Percentiles rank a stretch among this genome's conserved stretches.
These are phyloP conservation scores for Delitschia confertaspora DNA, from an alignment of 495 filamentous ascomycete species.

Conservation along the genomic window DNA sequence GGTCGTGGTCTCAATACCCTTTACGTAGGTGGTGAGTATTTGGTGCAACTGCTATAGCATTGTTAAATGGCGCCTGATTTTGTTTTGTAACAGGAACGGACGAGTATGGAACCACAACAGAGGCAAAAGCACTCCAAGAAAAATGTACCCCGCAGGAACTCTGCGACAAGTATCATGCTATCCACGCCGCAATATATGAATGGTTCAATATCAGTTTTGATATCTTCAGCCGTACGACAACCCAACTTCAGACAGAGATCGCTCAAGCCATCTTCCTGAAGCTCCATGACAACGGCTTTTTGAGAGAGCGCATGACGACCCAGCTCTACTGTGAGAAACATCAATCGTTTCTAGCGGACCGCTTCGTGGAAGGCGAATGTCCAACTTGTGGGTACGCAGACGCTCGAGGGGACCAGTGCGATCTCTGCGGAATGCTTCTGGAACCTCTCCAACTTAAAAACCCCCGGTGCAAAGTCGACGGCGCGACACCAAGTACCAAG, in stretches of 20 bases:
- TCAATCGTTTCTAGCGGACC: constrained; percentile 75
- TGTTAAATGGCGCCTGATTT: too few relatives aligned
- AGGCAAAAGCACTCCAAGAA: constrained; percentile 62
- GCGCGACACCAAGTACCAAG: constrained; percentile 61
- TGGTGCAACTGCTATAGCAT: constrained; percentile 61
- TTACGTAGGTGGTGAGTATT: constrained; percentile 57
- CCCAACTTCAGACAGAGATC: constrained; percentile 69
- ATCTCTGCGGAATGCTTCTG: constrained; percentile 66
- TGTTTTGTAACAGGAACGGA: not conserved
- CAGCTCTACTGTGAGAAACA: constrained; percentile 79
- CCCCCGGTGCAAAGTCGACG: constrained; percentile 72
- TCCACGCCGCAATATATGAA: constrained; percentile 74
- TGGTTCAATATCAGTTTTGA: constrained; percentile 82
- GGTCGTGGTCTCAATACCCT: constrained; percentile 54
- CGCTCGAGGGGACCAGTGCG: constrained; percentile 75
- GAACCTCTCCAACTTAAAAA: constrained; percentile 60
- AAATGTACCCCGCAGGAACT: constrained; percentile 58
- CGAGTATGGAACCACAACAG: constrained; percentile 59
- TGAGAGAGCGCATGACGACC: constrained; percentile 61
- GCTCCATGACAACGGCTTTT: constrained; percentile 63
- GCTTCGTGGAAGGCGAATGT: constrained; percentile 84
- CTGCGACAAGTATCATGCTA: constrained; percentile 75
- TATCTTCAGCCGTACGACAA: constrained; percentile 71
- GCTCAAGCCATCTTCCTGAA: constrained; percentile 73
- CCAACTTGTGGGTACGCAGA: constrained; percentile 67